These are phyloP conservation scores for Pichia terricola DNA, from an alignment of 1,139 yeast genomes.

Conservation along the genomic window DNA sequence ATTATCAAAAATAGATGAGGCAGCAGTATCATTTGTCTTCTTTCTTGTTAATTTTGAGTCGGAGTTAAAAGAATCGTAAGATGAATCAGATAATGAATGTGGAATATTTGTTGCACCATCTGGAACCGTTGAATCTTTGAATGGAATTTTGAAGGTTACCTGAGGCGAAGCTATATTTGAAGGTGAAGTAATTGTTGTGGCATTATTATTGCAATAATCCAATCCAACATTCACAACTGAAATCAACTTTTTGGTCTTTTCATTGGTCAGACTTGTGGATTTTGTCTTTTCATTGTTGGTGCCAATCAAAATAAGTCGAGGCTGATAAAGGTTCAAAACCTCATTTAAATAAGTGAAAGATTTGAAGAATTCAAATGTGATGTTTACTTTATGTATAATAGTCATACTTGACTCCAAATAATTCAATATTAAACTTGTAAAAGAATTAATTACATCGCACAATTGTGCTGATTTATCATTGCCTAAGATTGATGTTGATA, in stretches of 20 bases:
- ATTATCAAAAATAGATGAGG: constrained; percentile 17
- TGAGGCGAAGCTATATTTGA: constrained; percentile 4
- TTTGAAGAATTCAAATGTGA: constrained; percentile 22
- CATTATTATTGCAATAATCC: constrained; percentile 10
- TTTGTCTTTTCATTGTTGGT: constrained; percentile 16
- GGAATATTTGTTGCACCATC: not conserved
- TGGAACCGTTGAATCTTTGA: constrained; percentile 1
- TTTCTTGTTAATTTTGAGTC: constrained; percentile 7
- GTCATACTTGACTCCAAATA: constrained; percentile 1
- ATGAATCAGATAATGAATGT: not conserved
- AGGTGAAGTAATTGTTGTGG: not conserved
- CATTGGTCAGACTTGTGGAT: constrained; percentile 19
- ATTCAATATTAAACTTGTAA: constrained; percentile 14
- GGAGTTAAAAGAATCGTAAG: constrained; percentile 4
- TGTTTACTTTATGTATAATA: constrained; percentile 11
- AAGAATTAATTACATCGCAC: constrained; percentile 8
- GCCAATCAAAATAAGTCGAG: constrained; percentile 21
- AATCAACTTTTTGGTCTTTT: constrained; percentile 15
- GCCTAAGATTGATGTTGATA: constrained; percentile 13
- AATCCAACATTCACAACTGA: constrained; percentile 21
- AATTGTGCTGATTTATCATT: constrained; percentile 7
- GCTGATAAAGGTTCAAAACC: constrained; percentile 20
- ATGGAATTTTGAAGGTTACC: constrained; percentile 18
- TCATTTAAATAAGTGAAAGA: constrained; percentile 20
- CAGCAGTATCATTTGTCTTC: constrained; percentile 18